Evolutionary conservation across 225 moss, liverwort and hornwort species (phyloP), one percentile per base, ranked within the genome.

Genomic region (Anthoceros angustus): DNA sequence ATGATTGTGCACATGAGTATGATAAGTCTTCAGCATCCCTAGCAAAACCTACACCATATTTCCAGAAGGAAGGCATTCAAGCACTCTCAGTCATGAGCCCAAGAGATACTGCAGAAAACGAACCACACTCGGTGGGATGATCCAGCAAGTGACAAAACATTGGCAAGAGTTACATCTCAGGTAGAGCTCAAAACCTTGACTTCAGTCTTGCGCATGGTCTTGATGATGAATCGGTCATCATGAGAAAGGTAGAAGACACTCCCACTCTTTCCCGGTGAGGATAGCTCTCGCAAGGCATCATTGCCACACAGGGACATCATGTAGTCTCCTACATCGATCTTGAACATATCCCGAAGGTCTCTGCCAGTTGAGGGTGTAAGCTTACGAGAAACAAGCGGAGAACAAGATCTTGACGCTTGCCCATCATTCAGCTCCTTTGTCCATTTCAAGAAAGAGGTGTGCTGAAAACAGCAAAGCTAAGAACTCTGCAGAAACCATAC

Each of bases 131-230:
- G 2, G 4, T 32, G 32, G 32, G 32, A 32, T 32, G 32, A 4
- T 32, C 32, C 32, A 32, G 32, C 32, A 32, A 32, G 32, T 32
- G 32, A 32, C 32, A 32, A 32, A 4, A n/a, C n/a, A 32, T 32
- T 32, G 32, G 32, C 32, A 32, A 32, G 2, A 32, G 32, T 32
- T 32, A 1, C 32, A 32, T 32, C 32, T 11, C 6, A 68, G 10
- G 21, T 18, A 2, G 18, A 40, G 61, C 15, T 20, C 25, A 67
- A 24, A 60, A 92, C 98, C 89, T 92, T 92, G 72, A 98, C 98
- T 87, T 98, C 98, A 62, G 89, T 88, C 76, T 98, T 98, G 76
- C 92, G 89, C 98, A 98, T 98, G 18, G 98, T 98, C 74, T 98
- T 98, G 75, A 98, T 98, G 50, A 92, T 92, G 70, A 98, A 98